A percentile compares a stretch with the other conserved stretches of the same genome.
Evolutionary conservation across 2,329 filamentous ascomycete genomes (phyloP).

Genomic region (Aspergillus japonicus): DNA sequence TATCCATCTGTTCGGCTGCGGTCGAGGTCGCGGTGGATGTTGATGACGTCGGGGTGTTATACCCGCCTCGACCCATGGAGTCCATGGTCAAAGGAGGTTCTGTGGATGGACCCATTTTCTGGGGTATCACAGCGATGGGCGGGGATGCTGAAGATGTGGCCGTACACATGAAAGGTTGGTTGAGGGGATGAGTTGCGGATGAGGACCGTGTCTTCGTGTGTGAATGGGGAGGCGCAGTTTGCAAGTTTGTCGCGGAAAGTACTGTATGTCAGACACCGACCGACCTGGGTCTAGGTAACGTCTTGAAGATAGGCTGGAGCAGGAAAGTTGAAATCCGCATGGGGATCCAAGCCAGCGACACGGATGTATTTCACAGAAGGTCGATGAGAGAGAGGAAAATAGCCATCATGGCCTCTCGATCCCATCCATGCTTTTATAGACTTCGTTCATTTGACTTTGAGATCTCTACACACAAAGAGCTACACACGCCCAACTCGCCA

Average conservation of each 20-base stretch:
- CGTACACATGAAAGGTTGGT: neutral
- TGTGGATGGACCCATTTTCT: neutral
- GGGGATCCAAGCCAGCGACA: neutral
- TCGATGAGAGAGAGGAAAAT: neutral
- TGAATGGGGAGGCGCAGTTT: neutral
- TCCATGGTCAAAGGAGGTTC: neutral
- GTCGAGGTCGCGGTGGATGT: neutral
- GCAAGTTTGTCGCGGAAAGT: neutral
- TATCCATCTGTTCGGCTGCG: neutral
- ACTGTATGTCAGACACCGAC: neutral
- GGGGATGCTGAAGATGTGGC: neutral
- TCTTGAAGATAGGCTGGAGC: neutral
- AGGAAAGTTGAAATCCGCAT: neutral
- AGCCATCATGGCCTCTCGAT: neutral
- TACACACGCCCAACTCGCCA: neutral
- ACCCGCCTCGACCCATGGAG: constrained; percentile 41
- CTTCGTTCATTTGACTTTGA: neutral
- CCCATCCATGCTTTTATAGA: neutral
- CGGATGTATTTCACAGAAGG: neutral
- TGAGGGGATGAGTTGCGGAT: neutral
- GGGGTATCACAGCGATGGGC: neutral
- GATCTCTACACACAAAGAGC: neutral
- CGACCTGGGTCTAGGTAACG: neutral
- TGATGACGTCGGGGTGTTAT: constrained; percentile 27
- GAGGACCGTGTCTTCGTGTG: neutral